Base-by-base conservation (phyloP, 306 rosid genomes). In the Rosa lucieae region DNA sequence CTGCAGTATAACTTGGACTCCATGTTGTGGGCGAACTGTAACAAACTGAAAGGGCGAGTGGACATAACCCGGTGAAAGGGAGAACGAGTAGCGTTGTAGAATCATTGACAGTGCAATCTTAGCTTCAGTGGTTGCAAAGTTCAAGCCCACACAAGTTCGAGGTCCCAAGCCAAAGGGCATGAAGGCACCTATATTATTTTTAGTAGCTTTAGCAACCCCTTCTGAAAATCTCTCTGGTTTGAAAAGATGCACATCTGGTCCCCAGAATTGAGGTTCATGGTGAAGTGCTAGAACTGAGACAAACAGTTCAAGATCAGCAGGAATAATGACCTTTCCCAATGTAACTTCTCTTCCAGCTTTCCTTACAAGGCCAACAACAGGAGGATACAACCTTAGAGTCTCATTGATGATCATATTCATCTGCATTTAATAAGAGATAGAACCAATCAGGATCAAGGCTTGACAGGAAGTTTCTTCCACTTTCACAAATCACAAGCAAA, bases 391-490 rank as follows among this genome's bases (percentile, higher is more conserved):
- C 52, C 86, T 75, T 52, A 83, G 77, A 40, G 70, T 37, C 80
- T 83, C 86, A 40, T 83, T 83, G 47, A 83, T 70, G 56, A 83
- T 83, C 83, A 83, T 53, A 68, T 79, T 53, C 83, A 83, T 79
- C 86, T 83, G 83, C 43, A 74, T 5, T 1, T 26, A 18, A 32
- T 3, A 48, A 58, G 52, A 6, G 5, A 43, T 20, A 55, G 3
- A 26, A 23, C 47, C 23, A 14, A 35, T 58, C 12, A 59, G 14
- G 44, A 58, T 42, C 39, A 5, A 35, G 70, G 11, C 21, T 14
- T 14, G 14, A 65, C 35, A 8, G 1, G 0, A 65, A 32, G 44
- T 7, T 62, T 35, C 47, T 70, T 35, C 46, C 67, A 70, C 39
- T 35, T 39, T 10, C 6, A 21, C 23, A 44, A 44, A 7, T 43